Base-by-base conservation (phyloP, 2,329 filamentous ascomycete genomes). In the Nectriaceae sp. region DNA sequence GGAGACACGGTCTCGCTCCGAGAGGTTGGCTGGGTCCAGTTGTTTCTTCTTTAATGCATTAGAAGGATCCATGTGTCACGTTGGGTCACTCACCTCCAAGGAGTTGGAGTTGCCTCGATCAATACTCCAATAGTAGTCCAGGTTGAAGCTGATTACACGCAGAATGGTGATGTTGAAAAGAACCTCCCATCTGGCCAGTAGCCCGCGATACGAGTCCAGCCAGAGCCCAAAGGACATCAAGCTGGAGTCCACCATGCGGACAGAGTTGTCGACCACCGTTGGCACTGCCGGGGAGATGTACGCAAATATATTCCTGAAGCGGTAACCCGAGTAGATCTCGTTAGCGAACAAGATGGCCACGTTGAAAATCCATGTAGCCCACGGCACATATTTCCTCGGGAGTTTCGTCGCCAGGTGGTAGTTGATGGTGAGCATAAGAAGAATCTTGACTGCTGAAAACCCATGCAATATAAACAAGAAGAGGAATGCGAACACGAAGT, bases 101-200 rank as follows among this genome's bases (percentile, higher is more conserved):
- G 87, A 79, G 61, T 83, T 92, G 21, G 80, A 75, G 51, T 70
- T 72, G 33, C 79, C 74, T 49, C 82, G 78, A 55, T 88, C 84
- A 3, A 88, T 69, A 61, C 89, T 94, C 93, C 94, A 99, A 68
- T 96, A 93, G 67, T 96, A 92, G 70, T 99, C 94, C 65, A 99
- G 71, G 68, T 97, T 97, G 79, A 96, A 99, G 67, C 93, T 97
- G 61, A 99, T 91, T 40, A 97, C 77, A 4, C 94, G 86, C 47
- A 99, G 75, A 21, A 97, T 87, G 3, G 93, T 97, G 53, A 99
- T 84, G 64, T 99, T 99, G 78, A 99, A 99, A 4, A 97, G 79
- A n/a, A 99, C 85, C 67, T 97, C 90, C 94, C 94, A 99, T 50
- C 93, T 82, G 0, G 87, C 78, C 65, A 96, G 85, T n/a, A 99